These are phyloP conservation scores for Cymbidium sinense DNA, from an alignment of 106 monocot species.

Conservation along the genomic window DNA sequence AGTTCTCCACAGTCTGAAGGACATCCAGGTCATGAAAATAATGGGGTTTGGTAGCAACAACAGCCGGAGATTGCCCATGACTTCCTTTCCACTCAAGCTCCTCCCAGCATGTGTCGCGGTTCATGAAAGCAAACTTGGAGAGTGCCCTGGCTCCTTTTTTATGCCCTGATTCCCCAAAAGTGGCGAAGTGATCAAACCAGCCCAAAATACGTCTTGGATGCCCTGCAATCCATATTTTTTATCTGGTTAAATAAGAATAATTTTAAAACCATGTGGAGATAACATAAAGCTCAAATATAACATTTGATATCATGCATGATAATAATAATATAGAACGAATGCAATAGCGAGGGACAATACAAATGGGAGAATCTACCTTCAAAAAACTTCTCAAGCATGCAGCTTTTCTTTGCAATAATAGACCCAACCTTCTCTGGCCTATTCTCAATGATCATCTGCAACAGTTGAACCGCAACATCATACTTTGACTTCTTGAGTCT, in stretches of 20 bases:
- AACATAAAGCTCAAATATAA: neutral
- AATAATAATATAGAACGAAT: neutral
- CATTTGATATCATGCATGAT: neutral
- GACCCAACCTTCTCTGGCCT: constrained; percentile 47
- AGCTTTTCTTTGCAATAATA: constrained; percentile 49
- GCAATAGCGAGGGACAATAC: neutral
- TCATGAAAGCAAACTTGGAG: constrained; percentile 81
- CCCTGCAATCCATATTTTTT: constrained; percentile 35
- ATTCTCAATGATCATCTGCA: constrained; percentile 74
- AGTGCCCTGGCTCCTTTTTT: constrained; percentile 74
- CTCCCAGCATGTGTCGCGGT: constrained; percentile 89
- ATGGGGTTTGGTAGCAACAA: constrained; percentile 97
- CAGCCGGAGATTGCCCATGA: constrained; percentile 90
- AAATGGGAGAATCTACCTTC: constrained; percentile 30
- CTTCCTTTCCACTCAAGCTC: constrained; percentile 96
- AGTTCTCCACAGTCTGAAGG: constrained; percentile 73
- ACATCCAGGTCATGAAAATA: constrained; percentile 88
- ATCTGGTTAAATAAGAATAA: no score
- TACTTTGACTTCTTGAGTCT: constrained; percentile 30
- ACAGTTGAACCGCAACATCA: constrained; percentile 48
- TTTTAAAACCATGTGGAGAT: neutral
- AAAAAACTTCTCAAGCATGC: constrained; percentile 80
- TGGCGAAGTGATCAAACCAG: constrained; percentile 92
- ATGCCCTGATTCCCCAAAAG: constrained; percentile 63
- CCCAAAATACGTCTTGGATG: constrained; percentile 62